Conservation (phyloP, 768 basidiomycete genomes). For the Exsudoporus frostii region DNA sequence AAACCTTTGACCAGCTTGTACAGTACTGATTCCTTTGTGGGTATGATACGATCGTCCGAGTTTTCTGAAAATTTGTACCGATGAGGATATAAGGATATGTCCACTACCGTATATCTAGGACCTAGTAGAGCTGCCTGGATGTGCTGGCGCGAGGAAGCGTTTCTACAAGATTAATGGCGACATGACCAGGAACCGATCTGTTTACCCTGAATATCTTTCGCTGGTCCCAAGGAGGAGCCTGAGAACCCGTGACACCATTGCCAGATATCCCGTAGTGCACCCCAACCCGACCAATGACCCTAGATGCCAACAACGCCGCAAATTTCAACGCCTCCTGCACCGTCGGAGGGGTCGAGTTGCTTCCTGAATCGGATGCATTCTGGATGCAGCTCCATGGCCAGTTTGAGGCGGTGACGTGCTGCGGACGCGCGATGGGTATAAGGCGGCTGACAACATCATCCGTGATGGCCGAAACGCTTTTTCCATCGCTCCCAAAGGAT, state of each 20-base stretch:
- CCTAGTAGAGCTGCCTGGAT: slow-evolving; percentile 14
- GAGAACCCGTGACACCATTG: slow-evolving; percentile 30
- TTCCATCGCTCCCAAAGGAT: slow-evolving; percentile 1
- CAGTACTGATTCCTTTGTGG: no score
- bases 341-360: slow-evolving; percentile 30
- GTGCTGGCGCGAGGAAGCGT: background rate
- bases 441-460: slow-evolving; percentile 15
- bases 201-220: slow-evolving; percentile 12
- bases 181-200: background rate
- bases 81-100: background rate
- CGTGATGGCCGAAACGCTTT: slow-evolving; percentile 22
- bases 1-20: no score
- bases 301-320: slow-evolving; percentile 45
- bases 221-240: slow-evolving; percentile 40
- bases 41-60: no score
- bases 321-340: slow-evolving; percentile 50
- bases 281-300: slow-evolving; percentile 36
- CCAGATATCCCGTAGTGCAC: slow-evolving; percentile 22
- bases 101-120: background rate
- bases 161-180: background rate
- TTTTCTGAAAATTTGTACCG: background rate
- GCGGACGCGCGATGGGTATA: slow-evolving; percentile 17
- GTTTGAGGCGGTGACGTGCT: background rate
- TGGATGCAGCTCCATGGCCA: slow-evolving; percentile 17
- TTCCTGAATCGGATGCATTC: slow-evolving; percentile 1